Conservation (phyloP, 768 basidiomycete genomes). For the Pisolithus marmoratus region DNA sequence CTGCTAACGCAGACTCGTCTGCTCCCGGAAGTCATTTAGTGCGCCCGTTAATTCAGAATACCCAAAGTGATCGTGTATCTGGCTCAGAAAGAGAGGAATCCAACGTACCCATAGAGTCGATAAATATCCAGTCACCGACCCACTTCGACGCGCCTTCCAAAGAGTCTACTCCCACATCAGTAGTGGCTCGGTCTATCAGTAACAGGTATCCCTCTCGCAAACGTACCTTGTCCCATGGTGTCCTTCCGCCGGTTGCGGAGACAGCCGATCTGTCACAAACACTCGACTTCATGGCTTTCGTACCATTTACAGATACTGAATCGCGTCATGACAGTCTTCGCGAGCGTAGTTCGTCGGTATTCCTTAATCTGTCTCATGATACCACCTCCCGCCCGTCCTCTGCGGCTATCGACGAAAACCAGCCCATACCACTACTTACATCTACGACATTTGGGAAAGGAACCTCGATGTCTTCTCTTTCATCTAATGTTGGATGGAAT, state of each 20-base stretch:
- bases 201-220: not conserved
- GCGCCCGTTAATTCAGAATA: not conserved
- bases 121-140: not conserved
- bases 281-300: slow-evolving; percentile 4
- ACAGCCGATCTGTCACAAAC: slow-evolving; percentile 19
- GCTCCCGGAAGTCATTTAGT: not conserved
- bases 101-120: not conserved
- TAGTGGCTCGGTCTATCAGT: not conserved
- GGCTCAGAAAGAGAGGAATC: not conserved
- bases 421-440: slow-evolving; percentile 16
- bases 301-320: not conserved
- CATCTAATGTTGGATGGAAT: slow-evolving; percentile 9
- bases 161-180: not conserved
- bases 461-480: slow-evolving; percentile 11
- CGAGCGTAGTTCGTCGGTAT: slow-evolving; percentile 3
- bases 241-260: not conserved
- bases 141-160: not conserved
- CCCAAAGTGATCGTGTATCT: not conserved
- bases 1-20: not conserved
- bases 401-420: slow-evolving; percentile 1
- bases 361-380: slow-evolving; percentile 8
- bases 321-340: not conserved
- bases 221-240: not conserved
- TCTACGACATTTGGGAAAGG: slow-evolving; percentile 23
- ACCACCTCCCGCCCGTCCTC: slow-evolving; percentile 6